Base-by-base conservation (phyloP, 2,329 filamentous ascomycete species). In the Talaromyces funiculosus region DNA sequence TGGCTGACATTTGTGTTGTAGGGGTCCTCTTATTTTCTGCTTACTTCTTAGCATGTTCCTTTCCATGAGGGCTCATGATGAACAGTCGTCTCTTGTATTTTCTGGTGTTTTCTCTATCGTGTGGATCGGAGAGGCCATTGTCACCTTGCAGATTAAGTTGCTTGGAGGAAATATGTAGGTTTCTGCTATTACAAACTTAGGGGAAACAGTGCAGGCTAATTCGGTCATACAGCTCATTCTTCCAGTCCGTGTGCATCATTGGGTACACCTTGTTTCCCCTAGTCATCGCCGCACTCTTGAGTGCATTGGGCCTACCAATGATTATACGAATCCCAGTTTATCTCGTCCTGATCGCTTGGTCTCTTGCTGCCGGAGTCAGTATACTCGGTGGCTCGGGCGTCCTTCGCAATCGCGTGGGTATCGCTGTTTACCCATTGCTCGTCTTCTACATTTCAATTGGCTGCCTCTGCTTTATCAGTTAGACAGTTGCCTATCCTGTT, bases 181-280 rank as follows among this genome's bases (percentile, higher is more conserved):
- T 37, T 43, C 56, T 7, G 24, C 31, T 14, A 2, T 10, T n/a
- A 18, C 49, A 60, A 26, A 51, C 62, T 53, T 59, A 53, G 49
- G 18, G 18, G 38, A 35, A 38, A 45, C 35, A 47, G 20, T 14
- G 40, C 20, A 49, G 38, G 22, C 57, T 49, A 16, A 40, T 57
- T n/a, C 16, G 10, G 53, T 69, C 55, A 20, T 33, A 24, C 72
- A 97, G 93, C 70, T 97, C 94, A 18, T 99, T 99, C 75, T 94
- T 96, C 71, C 94, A 99, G 76, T 96, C 92, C 61, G 85, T 99
- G 67, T 97, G 92, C 75, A 95, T 99, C 69, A 99, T 99, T 72
- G 94, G 94, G 49, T 99, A 99, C 77, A 99, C 94, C 1, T 85
- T 99, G 60, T 99, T 99, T 78, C 94, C 94, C 1, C 85, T 99